These are phyloP conservation scores for Colletotrichum cuscutae DNA, from an alignment of 2,329 filamentous ascomycete genomes.

Conservation along the genomic window DNA sequence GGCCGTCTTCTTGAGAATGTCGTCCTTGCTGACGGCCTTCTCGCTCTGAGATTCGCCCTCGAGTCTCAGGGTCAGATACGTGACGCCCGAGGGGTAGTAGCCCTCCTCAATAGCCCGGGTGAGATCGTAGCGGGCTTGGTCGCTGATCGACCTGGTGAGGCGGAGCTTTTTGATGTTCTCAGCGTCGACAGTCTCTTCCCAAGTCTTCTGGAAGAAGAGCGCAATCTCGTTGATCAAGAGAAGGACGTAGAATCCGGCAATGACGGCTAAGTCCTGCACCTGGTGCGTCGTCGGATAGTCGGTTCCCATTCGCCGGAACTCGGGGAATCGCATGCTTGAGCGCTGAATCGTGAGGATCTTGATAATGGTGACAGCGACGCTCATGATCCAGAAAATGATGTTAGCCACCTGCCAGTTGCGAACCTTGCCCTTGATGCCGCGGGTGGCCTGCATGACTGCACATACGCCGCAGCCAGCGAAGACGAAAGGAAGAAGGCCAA, in stretches of 20 bases:
- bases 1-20: slow-evolving; percentile 29
- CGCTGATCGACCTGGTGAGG: slow-evolving; percentile 30
- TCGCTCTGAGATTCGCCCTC: slow-evolving; percentile 32
- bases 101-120: slow-evolving; percentile 32
- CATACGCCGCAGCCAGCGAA: slow-evolving; percentile 37
- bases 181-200: slow-evolving; percentile 27
- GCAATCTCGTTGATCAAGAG: slow-evolving; percentile 35
- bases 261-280: slow-evolving; percentile 38
- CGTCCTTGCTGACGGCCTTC: slow-evolving; percentile 27
- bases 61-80: slow-evolving; percentile 29
- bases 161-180: slow-evolving; percentile 31
- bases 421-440: slow-evolving; percentile 32
- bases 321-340: slow-evolving; percentile 26
- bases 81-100: slow-evolving; percentile 32
- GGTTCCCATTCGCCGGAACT: slow-evolving; percentile 27
- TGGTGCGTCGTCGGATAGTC: slow-evolving; percentile 39
- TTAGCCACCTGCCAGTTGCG: slow-evolving; percentile 37
- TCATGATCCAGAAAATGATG: slow-evolving; percentile 38
- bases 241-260: slow-evolving; percentile 37
- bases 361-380: slow-evolving; percentile 37
- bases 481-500: slow-evolving; percentile 38
- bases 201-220: slow-evolving; percentile 34
- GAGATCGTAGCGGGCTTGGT: slow-evolving; percentile 31
- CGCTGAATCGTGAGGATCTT: slow-evolving; percentile 36
- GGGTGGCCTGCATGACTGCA: slow-evolving; percentile 35